Percentiles rank a stretch among this genome's conserved stretches.
Conservation (phyloP, 2,329 filamentous ascomycete species). For the Paramyrothecium roridum region DNA sequence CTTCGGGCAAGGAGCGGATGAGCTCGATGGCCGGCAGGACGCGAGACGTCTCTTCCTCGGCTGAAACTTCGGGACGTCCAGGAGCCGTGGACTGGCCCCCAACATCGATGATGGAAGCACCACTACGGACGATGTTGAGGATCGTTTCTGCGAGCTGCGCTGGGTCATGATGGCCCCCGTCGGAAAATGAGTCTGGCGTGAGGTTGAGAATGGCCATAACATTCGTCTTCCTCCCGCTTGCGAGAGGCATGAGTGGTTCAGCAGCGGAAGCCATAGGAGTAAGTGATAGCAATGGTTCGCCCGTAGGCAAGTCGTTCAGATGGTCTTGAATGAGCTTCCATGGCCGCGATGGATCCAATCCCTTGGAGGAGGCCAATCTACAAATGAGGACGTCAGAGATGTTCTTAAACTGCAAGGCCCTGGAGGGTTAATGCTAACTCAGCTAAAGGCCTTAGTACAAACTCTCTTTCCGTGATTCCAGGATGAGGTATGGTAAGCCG, state of each 20-base stretch:
- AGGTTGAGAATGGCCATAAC: conserved; percentile 95
- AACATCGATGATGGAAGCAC: conserved; percentile 84
- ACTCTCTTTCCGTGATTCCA: conserved; percentile 85
- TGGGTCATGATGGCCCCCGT: conserved; percentile 66
- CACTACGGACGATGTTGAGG: conserved; percentile 58
- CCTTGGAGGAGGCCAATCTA: conserved; percentile 54
- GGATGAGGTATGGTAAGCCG: conserved; percentile 82
- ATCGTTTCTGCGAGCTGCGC: conserved; percentile 58
- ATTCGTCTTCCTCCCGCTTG: conserved; percentile 60
- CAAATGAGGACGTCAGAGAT: background rate
- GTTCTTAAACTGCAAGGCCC: background rate
- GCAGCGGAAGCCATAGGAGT: conserved; percentile 48
- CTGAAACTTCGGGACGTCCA: conserved; percentile 62
- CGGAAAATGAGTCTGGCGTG: conserved; percentile 95
- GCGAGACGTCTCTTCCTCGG: conserved; percentile 71
- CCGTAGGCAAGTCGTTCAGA: conserved; percentile 54
- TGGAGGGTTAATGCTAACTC: conserved; percentile 54
- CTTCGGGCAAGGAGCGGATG: conserved; percentile 65
- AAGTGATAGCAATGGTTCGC: conserved; percentile 52
- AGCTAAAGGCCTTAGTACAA: conserved; percentile 83
- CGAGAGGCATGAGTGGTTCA: conserved; percentile 56
- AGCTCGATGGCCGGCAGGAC: conserved; percentile 75
- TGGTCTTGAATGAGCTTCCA: conserved; percentile 61
- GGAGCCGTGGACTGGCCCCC: conserved; percentile 93
- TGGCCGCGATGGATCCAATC: conserved; percentile 50